Evolutionary conservation across 768 basidiomycete genomes (phyloP).

Genomic region (Tricholoma sp.): DNA sequence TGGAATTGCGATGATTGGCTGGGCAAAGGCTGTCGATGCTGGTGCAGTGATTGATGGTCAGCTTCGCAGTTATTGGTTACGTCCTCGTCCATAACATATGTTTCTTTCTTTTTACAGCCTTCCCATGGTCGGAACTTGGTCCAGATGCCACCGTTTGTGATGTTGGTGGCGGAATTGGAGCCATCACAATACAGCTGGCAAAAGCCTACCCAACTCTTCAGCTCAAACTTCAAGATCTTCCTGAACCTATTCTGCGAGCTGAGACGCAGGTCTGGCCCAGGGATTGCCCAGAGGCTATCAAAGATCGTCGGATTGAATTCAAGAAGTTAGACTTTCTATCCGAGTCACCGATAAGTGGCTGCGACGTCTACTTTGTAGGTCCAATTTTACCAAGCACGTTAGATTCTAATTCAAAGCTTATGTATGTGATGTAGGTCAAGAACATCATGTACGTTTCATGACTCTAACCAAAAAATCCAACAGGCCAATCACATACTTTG

Average conservation of each 20-base stretch:
- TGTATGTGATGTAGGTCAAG: neutral
- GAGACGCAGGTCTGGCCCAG: conserved; percentile 24
- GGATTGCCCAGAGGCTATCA: conserved; percentile 24
- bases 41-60: too few species aligned
- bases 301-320: conserved; percentile 27
- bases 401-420: too few species aligned
- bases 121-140: conserved; percentile 25
- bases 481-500: too few species aligned
- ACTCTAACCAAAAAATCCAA: too few species aligned
- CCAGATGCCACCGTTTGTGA: conserved; percentile 25
- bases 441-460: neutral
- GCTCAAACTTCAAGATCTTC: conserved; percentile 30
- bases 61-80: too few species aligned
- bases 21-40: too few species aligned
- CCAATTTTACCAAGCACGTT: too few species aligned
- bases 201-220: conserved; percentile 27
- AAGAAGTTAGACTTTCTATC: conserved; percentile 30
- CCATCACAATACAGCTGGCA: conserved; percentile 22
- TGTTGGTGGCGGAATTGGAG: conserved; percentile 32
- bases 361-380: conserved; percentile 35
- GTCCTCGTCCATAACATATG: too few species aligned
- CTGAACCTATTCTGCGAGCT: conserved; percentile 21
- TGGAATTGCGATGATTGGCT: too few species aligned
- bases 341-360: conserved; percentile 25
- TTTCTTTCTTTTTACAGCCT: too few species aligned